Evolutionary conservation across 2,329 filamentous ascomycete genomes (phyloP).

Genomic region (Moelleriella libera): DNA sequence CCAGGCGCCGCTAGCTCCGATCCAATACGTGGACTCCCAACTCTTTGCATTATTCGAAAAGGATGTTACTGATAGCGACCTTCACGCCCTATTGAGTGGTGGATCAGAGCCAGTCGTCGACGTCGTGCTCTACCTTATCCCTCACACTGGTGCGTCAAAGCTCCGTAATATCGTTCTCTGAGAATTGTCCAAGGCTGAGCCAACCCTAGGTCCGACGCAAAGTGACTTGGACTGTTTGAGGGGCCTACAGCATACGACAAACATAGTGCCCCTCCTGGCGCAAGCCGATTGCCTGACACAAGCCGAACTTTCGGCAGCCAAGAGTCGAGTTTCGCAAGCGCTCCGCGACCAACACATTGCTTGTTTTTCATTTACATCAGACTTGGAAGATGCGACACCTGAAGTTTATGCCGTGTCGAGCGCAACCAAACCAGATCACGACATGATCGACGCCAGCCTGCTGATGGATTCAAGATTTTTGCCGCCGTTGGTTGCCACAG

Average conservation of each 20-base stretch:
- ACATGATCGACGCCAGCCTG: constrained; percentile 82
- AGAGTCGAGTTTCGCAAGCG: constrained; percentile 41
- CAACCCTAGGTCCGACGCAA: constrained; percentile 14
- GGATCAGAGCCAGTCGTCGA: constrained; percentile 77
- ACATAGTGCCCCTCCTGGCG: constrained; percentile 71
- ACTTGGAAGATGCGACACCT: constrained; percentile 13
- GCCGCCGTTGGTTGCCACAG: constrained; percentile 63
- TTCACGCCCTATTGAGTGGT: constrained; percentile 65
- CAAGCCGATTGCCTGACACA: constrained; percentile 56
- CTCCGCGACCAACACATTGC: constrained; percentile 43
- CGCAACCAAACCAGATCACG: constrained; percentile 52
- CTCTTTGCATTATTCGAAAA: constrained; percentile 18
- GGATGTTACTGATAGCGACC: constrained; percentile 57
- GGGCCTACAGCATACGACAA: constrained; percentile 58
- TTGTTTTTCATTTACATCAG: constrained; percentile 49
- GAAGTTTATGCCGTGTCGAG: constrained; percentile 68
- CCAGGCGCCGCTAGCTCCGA: constrained; percentile 15
- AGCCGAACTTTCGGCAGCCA: constrained; percentile 42
- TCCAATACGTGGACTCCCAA: constrained; percentile 55
- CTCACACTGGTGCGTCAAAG: constrained; percentile 41
- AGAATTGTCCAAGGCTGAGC: no score
- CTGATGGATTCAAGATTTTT: constrained; percentile 89
- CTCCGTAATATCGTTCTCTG: no score
- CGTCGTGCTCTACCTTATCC: constrained; percentile 69
- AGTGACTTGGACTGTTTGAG: constrained; percentile 58